Evolutionary conservation across 805 yeast genomes (phyloP), one percentile per base, ranked within the genome.

Genomic region (Suhomyces prunicola): DNA sequence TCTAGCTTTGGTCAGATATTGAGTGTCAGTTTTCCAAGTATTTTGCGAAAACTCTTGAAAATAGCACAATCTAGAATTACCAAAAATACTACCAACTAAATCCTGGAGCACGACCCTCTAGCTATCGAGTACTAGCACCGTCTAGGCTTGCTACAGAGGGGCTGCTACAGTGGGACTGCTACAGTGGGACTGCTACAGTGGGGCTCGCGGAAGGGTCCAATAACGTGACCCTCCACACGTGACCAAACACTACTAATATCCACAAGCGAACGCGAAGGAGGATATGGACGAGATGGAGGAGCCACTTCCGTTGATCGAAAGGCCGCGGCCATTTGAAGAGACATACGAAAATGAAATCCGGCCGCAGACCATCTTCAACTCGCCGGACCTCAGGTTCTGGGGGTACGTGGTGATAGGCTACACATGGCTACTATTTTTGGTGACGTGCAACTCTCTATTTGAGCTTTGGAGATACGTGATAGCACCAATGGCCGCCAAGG

Each of bases 381-480:
- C 48, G 27, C 49, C 54, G 22, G 17, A 39, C 23, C 22, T 57
- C 39, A 46, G 27, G 48, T 46, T 52, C 5, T 68, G 65, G 48
- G 77, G 79, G 1, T 67, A 67, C 51, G 50, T 58, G n/a, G 53
- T 74, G 6, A 46, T 74, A 1, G 46, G 59, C 2, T 60, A 58
- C 4, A 63, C 72, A 6, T 73, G 76, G 76, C 6, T 65, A 0
- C 50, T 72, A 8, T 74, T 72, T 53, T 40, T 66, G 22, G 58
- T 73, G 3, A 62, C 78, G 4, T 50, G 71, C 23, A 72, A 71
- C 56, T 56, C 75, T 15, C 54, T 74, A n/a, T 72, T 74, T 55
- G 53, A 58, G 52, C 35, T 70, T 44, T 74, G 79, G 79, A 55
- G 51, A 29, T 69, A 55, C 56, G 60, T 73, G 12, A 66, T 74